A percentile compares a stretch with the other conserved stretches of the same genome.
Conservation (phyloP, 441 rosid species). For the Theobroma grandiflorum region DNA sequence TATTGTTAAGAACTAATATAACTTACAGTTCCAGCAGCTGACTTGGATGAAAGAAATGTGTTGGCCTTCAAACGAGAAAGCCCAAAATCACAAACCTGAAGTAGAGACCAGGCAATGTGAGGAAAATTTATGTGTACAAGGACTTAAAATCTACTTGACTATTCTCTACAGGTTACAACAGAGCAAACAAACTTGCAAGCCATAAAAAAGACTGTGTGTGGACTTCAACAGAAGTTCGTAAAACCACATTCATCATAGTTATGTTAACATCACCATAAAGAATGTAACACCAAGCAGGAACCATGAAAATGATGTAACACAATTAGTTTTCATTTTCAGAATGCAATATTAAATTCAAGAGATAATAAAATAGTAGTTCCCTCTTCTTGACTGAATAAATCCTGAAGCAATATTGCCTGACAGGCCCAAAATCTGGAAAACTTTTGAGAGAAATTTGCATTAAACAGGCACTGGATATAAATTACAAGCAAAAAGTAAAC, state of each 20-base stretch:
- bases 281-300: conserved; percentile 3
- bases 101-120: conserved; percentile 28
- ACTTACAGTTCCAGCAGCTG: conserved; percentile 99
- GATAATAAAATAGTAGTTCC: neutral
- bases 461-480: neutral
- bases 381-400: neutral
- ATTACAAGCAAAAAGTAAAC: neutral
- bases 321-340: conserved; percentile 18
- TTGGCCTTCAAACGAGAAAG: conserved; percentile 95
- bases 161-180: neutral
- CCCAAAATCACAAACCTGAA: conserved; percentile 99
- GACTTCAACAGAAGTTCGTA: neutral
- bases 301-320: neutral
- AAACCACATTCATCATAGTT: conserved; percentile 6
- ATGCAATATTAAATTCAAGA: neutral
- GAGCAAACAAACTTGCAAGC: conserved; percentile 21
- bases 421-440: neutral
- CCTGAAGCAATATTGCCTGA: neutral
- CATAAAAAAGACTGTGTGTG: neutral
- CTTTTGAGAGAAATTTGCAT: neutral
- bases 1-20: conserved; percentile 30
- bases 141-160: neutral
- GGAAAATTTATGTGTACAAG: conserved; percentile 19
- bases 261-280: neutral
- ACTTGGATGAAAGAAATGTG: conserved; percentile 95